Conservation (phyloP, 495 filamentous ascomycete species). For the Neurospora sp. region DNA sequence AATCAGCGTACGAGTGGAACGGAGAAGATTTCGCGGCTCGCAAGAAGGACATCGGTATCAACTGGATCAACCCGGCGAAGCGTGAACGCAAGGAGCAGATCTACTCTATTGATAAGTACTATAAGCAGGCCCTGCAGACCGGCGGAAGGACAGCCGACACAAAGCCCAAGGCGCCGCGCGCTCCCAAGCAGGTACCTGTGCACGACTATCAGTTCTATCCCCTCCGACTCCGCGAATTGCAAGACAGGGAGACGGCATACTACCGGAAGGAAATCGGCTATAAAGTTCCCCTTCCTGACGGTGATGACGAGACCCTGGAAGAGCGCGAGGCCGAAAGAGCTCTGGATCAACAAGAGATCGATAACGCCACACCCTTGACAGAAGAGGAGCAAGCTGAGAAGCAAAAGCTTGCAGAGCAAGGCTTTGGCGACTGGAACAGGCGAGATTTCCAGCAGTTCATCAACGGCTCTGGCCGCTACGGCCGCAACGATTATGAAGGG, state of each 20-base stretch:
- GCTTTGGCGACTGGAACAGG: slow-evolving; percentile 90
- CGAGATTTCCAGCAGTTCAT: slow-evolving; percentile 98
- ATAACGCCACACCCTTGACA: slow-evolving; percentile 78
- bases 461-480: slow-evolving; percentile 87
- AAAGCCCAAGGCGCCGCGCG: slow-evolving; percentile 90
- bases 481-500: slow-evolving; percentile 67
- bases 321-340: slow-evolving; percentile 82
- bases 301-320: slow-evolving; percentile 70
- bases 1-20: slow-evolving; percentile 98
- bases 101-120: slow-evolving; percentile 99
- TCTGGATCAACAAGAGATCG: slow-evolving; percentile 82
- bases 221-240: slow-evolving; percentile 66
- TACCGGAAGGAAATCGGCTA: slow-evolving; percentile 94
- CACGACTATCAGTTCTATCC: slow-evolving; percentile 99
- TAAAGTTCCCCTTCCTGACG: slow-evolving; percentile 77
- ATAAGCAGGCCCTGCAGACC: slow-evolving; percentile 80
- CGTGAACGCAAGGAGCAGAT: slow-evolving; percentile 96
- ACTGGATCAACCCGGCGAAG: slow-evolving; percentile 98
- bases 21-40: slow-evolving; percentile 85
- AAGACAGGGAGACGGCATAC: slow-evolving; percentile 91
- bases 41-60: slow-evolving; percentile 90
- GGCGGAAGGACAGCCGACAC: slow-evolving; percentile 76
- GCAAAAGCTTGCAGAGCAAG: slow-evolving; percentile 63
- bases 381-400: slow-evolving; percentile 87
- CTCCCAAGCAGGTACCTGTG: slow-evolving; percentile 82